phyloP scores from a whole-genome alignment of 805 yeast species.

The Monosporozyma aerobia region DNA sequence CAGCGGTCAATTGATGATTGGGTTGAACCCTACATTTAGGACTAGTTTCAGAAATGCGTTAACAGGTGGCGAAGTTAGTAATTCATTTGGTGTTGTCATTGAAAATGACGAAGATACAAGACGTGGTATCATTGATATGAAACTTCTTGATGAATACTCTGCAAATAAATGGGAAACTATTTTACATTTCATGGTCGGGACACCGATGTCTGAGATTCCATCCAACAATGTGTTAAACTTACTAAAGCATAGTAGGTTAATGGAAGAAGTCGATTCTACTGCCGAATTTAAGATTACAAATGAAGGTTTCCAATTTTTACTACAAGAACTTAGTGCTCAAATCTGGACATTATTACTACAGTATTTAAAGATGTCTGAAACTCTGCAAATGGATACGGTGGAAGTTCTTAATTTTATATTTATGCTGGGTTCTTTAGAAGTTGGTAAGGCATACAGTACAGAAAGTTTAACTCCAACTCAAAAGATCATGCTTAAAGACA shows the following conservation, averaged over 20 bases:
- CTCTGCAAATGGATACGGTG: conserved; percentile 86
- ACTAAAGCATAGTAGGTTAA: conserved; percentile 70
- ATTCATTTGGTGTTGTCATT: conserved; percentile 70
- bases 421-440: conserved; percentile 83
- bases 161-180: conserved; percentile 89
- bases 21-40: conserved; percentile 65
- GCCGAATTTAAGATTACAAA: conserved; percentile 64
- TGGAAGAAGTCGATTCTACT: conserved; percentile 51
- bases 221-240: conserved; percentile 74
- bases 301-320: conserved; percentile 84
- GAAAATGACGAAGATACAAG: conserved; percentile 39
- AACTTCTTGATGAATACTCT: conserved; percentile 70
- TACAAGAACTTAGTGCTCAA: conserved; percentile 90
- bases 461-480: conserved; percentile 71
- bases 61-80: conserved; percentile 62
- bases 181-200: conserved; percentile 95
- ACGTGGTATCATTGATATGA: conserved; percentile 44
- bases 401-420: conserved; percentile 91
- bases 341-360: conserved; percentile 88
- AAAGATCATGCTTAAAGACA: conserved; percentile 74
- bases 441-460: conserved; percentile 78
- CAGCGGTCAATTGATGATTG: conserved; percentile 24
- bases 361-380: conserved; percentile 76
- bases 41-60: conserved; percentile 71
- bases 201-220: conserved; percentile 61